Conservation (phyloP, 164 flowering plant genomes). For the Kingdonia uniflora region DNA sequence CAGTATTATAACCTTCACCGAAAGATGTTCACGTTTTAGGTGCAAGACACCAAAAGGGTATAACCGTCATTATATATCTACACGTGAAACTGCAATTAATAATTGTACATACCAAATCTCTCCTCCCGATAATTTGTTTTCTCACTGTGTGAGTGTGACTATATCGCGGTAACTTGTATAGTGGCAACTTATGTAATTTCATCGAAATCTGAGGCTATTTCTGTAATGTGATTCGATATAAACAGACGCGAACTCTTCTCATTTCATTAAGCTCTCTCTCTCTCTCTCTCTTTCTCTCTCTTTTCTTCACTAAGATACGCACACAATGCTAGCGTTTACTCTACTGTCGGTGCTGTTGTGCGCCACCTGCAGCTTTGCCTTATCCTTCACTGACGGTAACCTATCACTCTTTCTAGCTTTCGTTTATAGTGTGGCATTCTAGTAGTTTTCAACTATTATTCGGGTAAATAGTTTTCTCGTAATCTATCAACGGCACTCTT, state of each 20-base stretch:
- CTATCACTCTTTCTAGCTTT: background rate
- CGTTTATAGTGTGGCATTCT: background rate
- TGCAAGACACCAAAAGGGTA: constrained; percentile 2
- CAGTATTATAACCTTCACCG: background rate
- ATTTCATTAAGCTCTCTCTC: background rate
- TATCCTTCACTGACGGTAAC: constrained; percentile 35
- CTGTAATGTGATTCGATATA: constrained; percentile 6
- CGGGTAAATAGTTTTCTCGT: no score
- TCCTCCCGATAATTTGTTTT: constrained; percentile 4
- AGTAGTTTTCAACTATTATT: no score
- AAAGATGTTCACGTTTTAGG: background rate
- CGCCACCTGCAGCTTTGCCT: constrained; percentile 19
- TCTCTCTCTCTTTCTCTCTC: constrained; percentile 5
- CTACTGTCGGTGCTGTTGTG: constrained; percentile 26
- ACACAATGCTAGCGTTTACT: constrained; percentile 13
- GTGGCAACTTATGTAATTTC: constrained; percentile 12
- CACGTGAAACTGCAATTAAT: constrained; percentile 5
- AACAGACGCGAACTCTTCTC: constrained; percentile 7
- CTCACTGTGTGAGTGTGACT: background rate
- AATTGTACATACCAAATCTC: background rate
- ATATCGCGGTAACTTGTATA: background rate
- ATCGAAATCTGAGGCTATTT: background rate
- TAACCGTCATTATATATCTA: background rate
- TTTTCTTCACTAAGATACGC: constrained; percentile 1
- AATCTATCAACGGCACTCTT: no score